Percentiles rank a stretch among this genome's conserved stretches.
Evolutionary conservation across 2,329 filamentous ascomycete genomes (phyloP).

Genomic region (Septoria linicola): DNA sequence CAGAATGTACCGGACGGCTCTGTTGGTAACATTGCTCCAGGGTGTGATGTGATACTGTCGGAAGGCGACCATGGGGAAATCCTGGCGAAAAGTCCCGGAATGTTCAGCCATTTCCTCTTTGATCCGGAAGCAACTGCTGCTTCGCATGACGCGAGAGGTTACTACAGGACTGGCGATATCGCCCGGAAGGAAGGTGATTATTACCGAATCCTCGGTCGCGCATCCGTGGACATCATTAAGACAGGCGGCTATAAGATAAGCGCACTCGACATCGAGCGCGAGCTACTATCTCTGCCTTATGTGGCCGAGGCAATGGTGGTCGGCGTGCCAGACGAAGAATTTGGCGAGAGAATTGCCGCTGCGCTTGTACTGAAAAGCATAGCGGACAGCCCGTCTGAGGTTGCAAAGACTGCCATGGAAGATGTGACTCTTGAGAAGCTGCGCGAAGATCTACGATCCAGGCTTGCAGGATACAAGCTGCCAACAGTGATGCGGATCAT

Average conservation of each 20-base stretch:
- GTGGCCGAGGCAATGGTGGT: constrained; percentile 56
- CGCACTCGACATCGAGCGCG: constrained; percentile 55
- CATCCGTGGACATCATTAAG: constrained; percentile 56
- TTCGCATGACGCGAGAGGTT: constrained; percentile 35
- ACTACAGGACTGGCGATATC: constrained; percentile 39
- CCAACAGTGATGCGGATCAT: constrained; percentile 49
- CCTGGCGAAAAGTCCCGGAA: constrained; percentile 40
- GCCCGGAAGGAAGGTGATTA: constrained; percentile 44
- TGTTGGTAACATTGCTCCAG: constrained; percentile 51
- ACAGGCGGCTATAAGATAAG: constrained; percentile 58
- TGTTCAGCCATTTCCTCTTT: constrained; percentile 39
- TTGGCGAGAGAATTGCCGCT: constrained; percentile 56
- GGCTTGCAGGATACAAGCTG: constrained; percentile 51
- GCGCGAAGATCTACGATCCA: constrained; percentile 45
- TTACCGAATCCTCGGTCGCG: constrained; percentile 56
- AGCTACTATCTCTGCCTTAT: constrained; percentile 50
- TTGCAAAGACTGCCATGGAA: constrained; percentile 22
- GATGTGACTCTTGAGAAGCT: constrained; percentile 44
- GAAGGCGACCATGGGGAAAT: constrained; percentile 53
- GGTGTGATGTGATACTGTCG: constrained; percentile 47
- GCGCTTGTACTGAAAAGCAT: constrained; percentile 47
- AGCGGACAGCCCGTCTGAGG: constrained; percentile 27
- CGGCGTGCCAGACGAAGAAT: constrained; percentile 55
- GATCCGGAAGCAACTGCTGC: constrained; percentile 34
- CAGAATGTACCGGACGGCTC: constrained; percentile 43